Conservation (phyloP, 2,329 filamentous ascomycete species). For the Alternaria conjuncta region DNA sequence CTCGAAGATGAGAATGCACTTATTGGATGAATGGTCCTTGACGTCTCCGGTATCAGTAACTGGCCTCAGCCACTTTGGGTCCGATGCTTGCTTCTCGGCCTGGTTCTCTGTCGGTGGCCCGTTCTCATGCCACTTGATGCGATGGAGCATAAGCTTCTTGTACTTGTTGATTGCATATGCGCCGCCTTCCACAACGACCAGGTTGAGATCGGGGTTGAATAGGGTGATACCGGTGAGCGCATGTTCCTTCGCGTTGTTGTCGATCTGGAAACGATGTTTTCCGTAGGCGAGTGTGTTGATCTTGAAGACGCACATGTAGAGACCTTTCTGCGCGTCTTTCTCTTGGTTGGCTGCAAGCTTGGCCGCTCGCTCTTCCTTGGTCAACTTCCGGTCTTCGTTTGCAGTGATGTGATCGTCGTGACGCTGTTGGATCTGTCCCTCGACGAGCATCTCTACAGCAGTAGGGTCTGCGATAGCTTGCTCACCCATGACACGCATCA, state of each 20-base stretch:
- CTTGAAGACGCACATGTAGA: slow-evolving; percentile 86
- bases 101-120: slow-evolving; percentile 67
- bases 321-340: slow-evolving; percentile 84
- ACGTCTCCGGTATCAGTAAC: slow-evolving; percentile 78
- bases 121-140: slow-evolving; percentile 95
- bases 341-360: slow-evolving; percentile 85
- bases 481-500: slow-evolving; percentile 96
- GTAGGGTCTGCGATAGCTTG: slow-evolving; percentile 95
- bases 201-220: slow-evolving; percentile 85
- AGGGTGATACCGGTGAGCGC: slow-evolving; percentile 88
- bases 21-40: slow-evolving; percentile 82
- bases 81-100: slow-evolving; percentile 66
- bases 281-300: slow-evolving; percentile 89
- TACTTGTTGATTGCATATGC: slow-evolving; percentile 81
- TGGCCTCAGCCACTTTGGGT: slow-evolving; percentile 76
- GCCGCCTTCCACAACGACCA: slow-evolving; percentile 92
- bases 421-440: slow-evolving; percentile 88
- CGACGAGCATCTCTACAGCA: slow-evolving; percentile 92
- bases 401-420: slow-evolving; percentile 75
- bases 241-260: slow-evolving; percentile 88
- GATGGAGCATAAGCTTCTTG: slow-evolving; percentile 90
- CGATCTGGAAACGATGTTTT: slow-evolving; percentile 91
- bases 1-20: slow-evolving; percentile 86
- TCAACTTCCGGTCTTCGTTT: slow-evolving; percentile 87
- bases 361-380: slow-evolving; percentile 83